phyloP scores from a whole-genome alignment of 192 early-diverging fungal species.

The Lunasporangiospora selenospora region DNA sequence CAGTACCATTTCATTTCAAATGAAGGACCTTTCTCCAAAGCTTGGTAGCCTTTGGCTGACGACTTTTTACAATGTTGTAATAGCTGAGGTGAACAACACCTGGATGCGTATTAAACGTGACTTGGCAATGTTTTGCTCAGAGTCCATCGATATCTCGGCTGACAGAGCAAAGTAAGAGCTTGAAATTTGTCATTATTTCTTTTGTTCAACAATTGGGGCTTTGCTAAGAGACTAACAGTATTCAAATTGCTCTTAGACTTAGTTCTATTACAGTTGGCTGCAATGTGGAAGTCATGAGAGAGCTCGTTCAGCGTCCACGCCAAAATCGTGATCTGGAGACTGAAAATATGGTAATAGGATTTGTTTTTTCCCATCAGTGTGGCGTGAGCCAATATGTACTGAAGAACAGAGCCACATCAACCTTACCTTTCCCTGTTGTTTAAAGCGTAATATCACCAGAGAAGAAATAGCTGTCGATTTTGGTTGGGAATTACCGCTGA shows the following conservation, averaged over 20 bases:
- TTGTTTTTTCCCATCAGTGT: no score
- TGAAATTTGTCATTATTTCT: not conserved
- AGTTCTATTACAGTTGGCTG: slow-evolving; percentile 29
- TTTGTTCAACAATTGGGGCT: not conserved
- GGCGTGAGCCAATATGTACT: no score
- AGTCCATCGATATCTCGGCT: slow-evolving; percentile 30
- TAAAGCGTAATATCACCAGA: not conserved
- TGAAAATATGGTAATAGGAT: no score
- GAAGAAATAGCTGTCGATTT: slow-evolving; percentile 27
- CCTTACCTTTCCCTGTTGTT: no score
- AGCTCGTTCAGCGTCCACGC: no score
- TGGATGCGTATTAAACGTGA: slow-evolving; percentile 45
- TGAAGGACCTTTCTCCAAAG: no score
- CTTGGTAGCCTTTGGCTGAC: no score
- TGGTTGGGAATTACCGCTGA: slow-evolving; percentile 26
- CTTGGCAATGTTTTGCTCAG: slow-evolving; percentile 19
- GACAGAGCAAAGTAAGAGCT: slow-evolving; percentile 37
- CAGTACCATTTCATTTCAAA: not conserved
- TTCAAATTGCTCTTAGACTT: slow-evolving; percentile 1
- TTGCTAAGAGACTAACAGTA: no score
- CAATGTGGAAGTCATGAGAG: slow-evolving; percentile 16
- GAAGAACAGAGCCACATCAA: no score
- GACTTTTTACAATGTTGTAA: not conserved
- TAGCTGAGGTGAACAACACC: slow-evolving; percentile 54
- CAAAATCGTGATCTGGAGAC: no score